These are phyloP conservation scores for Jasminum sambac DNA, from an alignment of 257 asterid species.

Conservation along the genomic window DNA sequence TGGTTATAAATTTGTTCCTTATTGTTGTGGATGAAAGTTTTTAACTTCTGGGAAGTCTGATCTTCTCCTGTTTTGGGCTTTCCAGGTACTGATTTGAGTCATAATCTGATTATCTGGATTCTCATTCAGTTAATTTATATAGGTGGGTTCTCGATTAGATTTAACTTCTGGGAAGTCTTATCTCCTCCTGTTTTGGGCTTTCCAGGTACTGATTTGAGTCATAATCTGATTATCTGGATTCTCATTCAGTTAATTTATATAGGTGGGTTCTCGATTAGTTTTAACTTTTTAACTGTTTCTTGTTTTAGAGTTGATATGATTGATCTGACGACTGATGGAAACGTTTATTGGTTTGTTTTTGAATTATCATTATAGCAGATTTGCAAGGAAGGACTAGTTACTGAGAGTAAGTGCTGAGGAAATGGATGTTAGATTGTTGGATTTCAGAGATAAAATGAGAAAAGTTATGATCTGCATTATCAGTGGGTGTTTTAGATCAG, in stretches of 20 bases:
- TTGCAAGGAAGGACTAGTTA: slow-evolving; percentile 22
- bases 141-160: slow-evolving; percentile 36
- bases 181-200: slow-evolving; percentile 25
- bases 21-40: not conserved
- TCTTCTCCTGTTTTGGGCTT: slow-evolving; percentile 25
- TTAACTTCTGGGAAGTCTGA: slow-evolving; percentile 21
- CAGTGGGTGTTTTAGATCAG: slow-evolving; percentile 37
- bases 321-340: slow-evolving; percentile 42
- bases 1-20: not conserved
- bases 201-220: slow-evolving; percentile 38
- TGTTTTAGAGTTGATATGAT: slow-evolving; percentile 24
- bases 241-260: slow-evolving; percentile 18
- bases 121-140: slow-evolving; percentile 18
- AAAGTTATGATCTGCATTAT: slow-evolving; percentile 31
- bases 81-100: slow-evolving; percentile 38
- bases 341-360: slow-evolving; percentile 27
- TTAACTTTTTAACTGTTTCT: slow-evolving; percentile 20
- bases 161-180: slow-evolving; percentile 22
- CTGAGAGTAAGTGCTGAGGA: slow-evolving; percentile 16
- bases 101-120: slow-evolving; percentile 21
- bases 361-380: slow-evolving; percentile 39
- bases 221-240: slow-evolving; percentile 21
- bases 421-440: slow-evolving; percentile 36
- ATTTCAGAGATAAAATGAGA: slow-evolving; percentile 38
- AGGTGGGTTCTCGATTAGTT: slow-evolving; percentile 36